Percentiles rank a stretch among this genome's conserved stretches.
These are phyloP conservation scores for Brassica cretica DNA, from an alignment of 345 rosid genomes.

Conservation along the genomic window DNA sequence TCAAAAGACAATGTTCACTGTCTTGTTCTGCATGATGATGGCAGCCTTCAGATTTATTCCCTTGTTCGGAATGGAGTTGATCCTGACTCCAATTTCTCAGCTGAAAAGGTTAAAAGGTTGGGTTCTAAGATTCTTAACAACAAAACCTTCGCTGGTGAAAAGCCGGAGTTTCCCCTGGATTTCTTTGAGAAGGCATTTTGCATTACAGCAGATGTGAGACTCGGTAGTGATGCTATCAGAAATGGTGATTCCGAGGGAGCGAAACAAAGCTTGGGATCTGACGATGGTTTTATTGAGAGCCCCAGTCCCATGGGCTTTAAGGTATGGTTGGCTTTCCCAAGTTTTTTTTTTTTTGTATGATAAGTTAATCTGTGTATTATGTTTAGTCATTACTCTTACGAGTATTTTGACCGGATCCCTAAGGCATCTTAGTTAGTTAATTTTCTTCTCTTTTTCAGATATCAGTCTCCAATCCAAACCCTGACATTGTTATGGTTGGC, in stretches of 20 bases:
- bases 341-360: conserved; percentile 18
- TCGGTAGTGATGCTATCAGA: conserved; percentile 89
- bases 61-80: conserved; percentile 65
- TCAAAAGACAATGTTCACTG: conserved; percentile 91
- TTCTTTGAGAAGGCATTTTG: conserved; percentile 94
- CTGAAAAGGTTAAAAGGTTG: conserved; percentile 82
- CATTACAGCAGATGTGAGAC: conserved; percentile 88
- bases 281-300: conserved; percentile 94
- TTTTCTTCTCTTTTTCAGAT: conserved; percentile 52
- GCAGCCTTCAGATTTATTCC: conserved; percentile 96
- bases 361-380: not conserved
- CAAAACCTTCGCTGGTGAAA: conserved; percentile 76
- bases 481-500: conserved; percentile 97
- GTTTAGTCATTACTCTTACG: conserved; percentile 13
- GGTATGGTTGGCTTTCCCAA: conserved; percentile 46
- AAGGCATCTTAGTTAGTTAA: conserved; percentile 10
- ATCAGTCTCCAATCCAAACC: conserved; percentile 87
- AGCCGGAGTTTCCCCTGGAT: conserved; percentile 94
- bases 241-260: conserved; percentile 94
- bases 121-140: conserved; percentile 82
- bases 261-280: conserved; percentile 83
- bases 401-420: conserved; percentile 12
- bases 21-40: conserved; percentile 95
- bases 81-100: conserved; percentile 58
- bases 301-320: conserved; percentile 83